Percentiles rank a stretch among this genome's conserved stretches.
phyloP scores from a whole-genome alignment of 306 rosid species.

The Gynostemma pentaphyllum region DNA sequence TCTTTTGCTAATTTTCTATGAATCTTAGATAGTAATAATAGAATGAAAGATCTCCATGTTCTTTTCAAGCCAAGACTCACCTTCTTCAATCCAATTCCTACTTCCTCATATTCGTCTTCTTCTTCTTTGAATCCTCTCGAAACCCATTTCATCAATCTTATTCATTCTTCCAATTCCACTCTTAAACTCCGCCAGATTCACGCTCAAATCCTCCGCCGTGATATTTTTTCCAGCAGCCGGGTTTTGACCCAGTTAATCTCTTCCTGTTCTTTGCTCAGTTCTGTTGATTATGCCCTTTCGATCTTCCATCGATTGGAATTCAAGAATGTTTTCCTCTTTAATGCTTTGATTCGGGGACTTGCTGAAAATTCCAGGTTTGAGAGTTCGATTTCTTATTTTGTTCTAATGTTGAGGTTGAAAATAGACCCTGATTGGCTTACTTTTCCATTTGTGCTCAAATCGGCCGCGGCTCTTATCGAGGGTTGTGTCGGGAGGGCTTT shows the following conservation, averaged over 20 bases:
- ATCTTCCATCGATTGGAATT: constrained; percentile 10
- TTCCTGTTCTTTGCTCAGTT: constrained; percentile 13
- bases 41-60: constrained; percentile 3
- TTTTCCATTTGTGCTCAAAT: constrained; percentile 16
- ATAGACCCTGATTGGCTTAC: constrained; percentile 15
- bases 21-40: neutral
- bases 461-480: constrained; percentile 12
- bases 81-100: neutral
- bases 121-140: constrained; percentile 1
- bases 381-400: constrained; percentile 7
- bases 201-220: constrained; percentile 3
- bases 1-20: neutral
- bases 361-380: constrained; percentile 13
- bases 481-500: constrained; percentile 6
- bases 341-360: constrained; percentile 20
- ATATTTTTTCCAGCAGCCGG: constrained; percentile 13
- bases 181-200: constrained; percentile 10
- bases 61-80: constrained; percentile 7
- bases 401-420: constrained; percentile 12
- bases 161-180: constrained; percentile 13
- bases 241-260: constrained; percentile 15
- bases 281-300: constrained; percentile 16
- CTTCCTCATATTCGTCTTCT: neutral
- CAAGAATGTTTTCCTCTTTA: constrained; percentile 15
- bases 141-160: constrained; percentile 13